Conservation (phyloP, 2,329 filamentous ascomycete species). For the Fusarium abutilonis region DNA sequence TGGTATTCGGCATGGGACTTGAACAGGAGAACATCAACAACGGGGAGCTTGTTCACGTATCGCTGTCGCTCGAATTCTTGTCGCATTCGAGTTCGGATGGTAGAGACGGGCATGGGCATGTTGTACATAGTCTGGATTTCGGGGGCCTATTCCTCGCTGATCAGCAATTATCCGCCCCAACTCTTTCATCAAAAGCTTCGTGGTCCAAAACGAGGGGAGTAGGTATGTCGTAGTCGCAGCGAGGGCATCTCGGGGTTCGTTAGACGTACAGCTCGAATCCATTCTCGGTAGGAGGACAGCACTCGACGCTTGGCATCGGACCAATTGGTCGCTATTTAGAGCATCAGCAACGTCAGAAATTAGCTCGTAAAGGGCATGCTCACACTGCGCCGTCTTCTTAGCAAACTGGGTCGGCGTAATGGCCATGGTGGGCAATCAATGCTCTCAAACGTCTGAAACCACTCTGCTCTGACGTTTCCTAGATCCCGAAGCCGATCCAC, state of each 20-base stretch:
- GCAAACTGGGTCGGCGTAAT: constrained; percentile 95
- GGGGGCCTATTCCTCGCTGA: constrained; percentile 72
- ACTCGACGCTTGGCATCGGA: constrained; percentile 87
- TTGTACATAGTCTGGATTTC: constrained; percentile 99
- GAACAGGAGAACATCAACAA: constrained; percentile 89
- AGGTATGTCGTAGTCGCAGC: background rate
- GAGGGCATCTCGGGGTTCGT: constrained; percentile 10
- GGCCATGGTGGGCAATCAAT: constrained; percentile 71
- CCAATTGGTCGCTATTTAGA: constrained; percentile 81
- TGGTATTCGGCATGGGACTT: constrained; percentile 95
- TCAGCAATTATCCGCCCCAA: constrained; percentile 23
- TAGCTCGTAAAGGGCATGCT: constrained; percentile 49
- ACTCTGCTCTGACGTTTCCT: constrained; percentile 47
- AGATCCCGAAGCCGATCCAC: constrained; percentile 43
- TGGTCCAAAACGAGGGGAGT: background rate
- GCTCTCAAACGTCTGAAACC: constrained; percentile 44
- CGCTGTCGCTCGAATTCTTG: constrained; percentile 97
- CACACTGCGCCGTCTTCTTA: constrained; percentile 80
- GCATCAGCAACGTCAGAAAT: constrained; percentile 49
- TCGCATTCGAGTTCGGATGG: constrained; percentile 90
- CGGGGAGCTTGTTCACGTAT: constrained; percentile 87
- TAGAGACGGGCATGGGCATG: constrained; percentile 85
- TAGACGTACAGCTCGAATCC: constrained; percentile 89
- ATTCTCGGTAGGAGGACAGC: constrained; percentile 89
- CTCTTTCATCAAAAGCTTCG: background rate